Evolutionary conservation across 2,329 filamentous ascomycete genomes (phyloP).

Genomic region (Neonectria coccinea): DNA sequence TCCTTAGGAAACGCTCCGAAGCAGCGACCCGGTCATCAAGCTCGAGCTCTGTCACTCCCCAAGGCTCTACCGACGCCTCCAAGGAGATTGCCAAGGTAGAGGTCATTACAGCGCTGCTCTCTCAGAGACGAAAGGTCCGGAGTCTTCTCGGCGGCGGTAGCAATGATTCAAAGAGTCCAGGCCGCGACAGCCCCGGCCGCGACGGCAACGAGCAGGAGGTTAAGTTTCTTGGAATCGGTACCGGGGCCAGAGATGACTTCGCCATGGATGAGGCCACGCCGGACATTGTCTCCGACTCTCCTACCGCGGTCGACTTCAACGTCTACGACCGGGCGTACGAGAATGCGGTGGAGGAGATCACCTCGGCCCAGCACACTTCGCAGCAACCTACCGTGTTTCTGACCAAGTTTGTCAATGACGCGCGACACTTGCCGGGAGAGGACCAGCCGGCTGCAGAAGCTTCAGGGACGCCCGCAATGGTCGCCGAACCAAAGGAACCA

Average conservation of each 20-base stretch:
- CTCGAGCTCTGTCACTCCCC: conserved; percentile 24
- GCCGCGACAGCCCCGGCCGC: conserved; percentile 69
- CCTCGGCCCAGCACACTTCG: conserved; percentile 51
- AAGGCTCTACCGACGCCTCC: conserved; percentile 37
- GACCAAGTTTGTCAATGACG: conserved; percentile 61
- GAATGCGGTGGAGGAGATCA: conserved; percentile 79
- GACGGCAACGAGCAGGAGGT: conserved; percentile 72
- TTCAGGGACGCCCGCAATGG: conserved; percentile 8
- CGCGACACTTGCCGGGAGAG: conserved; percentile 54
- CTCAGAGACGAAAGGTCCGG: conserved; percentile 58
- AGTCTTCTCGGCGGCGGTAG: conserved; percentile 48
- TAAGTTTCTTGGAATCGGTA: conserved; percentile 81
- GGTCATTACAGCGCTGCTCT: conserved; percentile 62
- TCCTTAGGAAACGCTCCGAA: conserved; percentile 53
- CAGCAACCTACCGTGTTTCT: conserved; percentile 60
- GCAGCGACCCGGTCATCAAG: conserved; percentile 18
- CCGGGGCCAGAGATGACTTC: conserved; percentile 66
- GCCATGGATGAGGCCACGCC: conserved; percentile 53
- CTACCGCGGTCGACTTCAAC: conserved; percentile 84
- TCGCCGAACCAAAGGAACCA: conserved; percentile 18
- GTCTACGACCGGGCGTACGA: conserved; percentile 92
- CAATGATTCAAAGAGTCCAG: conserved; percentile 60
- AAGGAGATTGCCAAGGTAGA: conserved; percentile 56
- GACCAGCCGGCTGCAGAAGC: conserved; percentile 46
- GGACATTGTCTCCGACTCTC: conserved; percentile 81